Base-by-base conservation (phyloP, 2,329 filamentous ascomycete genomes). In the Periconia digitata region DNA sequence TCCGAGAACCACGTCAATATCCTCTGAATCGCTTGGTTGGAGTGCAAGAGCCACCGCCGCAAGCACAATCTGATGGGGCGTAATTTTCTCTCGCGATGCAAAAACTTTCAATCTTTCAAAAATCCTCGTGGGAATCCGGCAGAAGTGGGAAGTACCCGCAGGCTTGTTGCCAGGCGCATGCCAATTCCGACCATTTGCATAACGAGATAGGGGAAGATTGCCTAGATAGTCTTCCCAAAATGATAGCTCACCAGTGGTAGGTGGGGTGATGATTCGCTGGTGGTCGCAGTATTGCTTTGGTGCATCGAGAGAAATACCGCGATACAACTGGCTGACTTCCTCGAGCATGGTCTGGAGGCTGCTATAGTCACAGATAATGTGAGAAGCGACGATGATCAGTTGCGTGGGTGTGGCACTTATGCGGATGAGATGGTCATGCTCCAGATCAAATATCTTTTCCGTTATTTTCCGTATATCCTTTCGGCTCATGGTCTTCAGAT, bases 171-270 rank as follows among this genome's bases (percentile, higher is more conserved):
- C n/a, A n/a, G 6, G n/a, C 15, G 10, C 17, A n/a, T n/a, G n/a
- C n/a, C n/a, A n/a, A n/a, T n/a, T n/a, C n/a, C n/a, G n/a, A n/a
- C n/a, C n/a, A 39, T 20, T 42, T 40, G 18, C 8, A 17, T 41
- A 5, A 23, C 17, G 12, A 13, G 34, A 32, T 17, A 41, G 17
- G 15, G 29, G 34, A 32, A 22, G 15, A 32, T 42, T 21, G 5
- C 22, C 36, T 6, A 54, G 42, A 32, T 48, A 51, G 8, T 46
- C 35, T 12, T 42, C 20, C 45, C 50, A 55, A 40, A 48, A 53
- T 20, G 49, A 40, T 1, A 51, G 46, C 16, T 42, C 38, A 27
- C 47, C 27, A 22, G 43, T 32, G 27, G 52, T 50, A 32, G 47
- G 34, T 18, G 41, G 40, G 20, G 22, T 15, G 5, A 43, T 27